Base-by-base conservation (phyloP, 2,329 filamentous ascomycete genomes). In the Nemania sp. region DNA sequence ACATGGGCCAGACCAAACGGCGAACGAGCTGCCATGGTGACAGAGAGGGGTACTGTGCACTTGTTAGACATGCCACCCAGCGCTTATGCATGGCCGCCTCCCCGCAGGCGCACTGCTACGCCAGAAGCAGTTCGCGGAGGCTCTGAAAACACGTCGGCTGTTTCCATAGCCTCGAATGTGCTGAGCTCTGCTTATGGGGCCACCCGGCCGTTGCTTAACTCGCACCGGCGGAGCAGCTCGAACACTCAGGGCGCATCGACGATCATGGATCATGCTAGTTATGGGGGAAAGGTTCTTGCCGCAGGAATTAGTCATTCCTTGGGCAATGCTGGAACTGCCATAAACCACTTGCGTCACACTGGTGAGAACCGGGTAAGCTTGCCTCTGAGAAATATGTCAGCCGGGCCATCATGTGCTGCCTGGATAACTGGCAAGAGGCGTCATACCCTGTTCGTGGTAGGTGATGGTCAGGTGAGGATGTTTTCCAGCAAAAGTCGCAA, bases 31-130 rank as follows among this genome's bases (percentile, higher is more conserved):
- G 94, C 93, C 1, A 88, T 99, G 77, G 87, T 97, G 25, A 98
- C 95, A 0, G 92, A 96, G 70, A 90, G 93, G 68, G 92, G 94
- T n/a, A 99, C 95, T 9, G 88, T 97, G 11, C 95, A 99, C 76
- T 85, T 98, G 45, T 88, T 97, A 65, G 91, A 97, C 67, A 85
- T 98, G 75, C 92, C 92, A 9, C 82, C 86, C 47, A 90, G 87
- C 64, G 91, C 91, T 4, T 94, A 93, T 68, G 87, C 90, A 66
- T 97, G 93, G 93, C 93, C 93, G 42, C 91, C 92, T 21, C 88
- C 87, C 43, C 82, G 85, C 40, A 80, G 83, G 54, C 79, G 81
- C 60, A 76, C 74, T 62, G 78, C 75, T 53, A 70, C 70, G 39
- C 77, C 75, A 60, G 80, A 84, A 39, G 75, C 75, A 17, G 75